Conservation (phyloP, 2,329 filamentous ascomycete species). For the Aureobasidium vineae region DNA sequence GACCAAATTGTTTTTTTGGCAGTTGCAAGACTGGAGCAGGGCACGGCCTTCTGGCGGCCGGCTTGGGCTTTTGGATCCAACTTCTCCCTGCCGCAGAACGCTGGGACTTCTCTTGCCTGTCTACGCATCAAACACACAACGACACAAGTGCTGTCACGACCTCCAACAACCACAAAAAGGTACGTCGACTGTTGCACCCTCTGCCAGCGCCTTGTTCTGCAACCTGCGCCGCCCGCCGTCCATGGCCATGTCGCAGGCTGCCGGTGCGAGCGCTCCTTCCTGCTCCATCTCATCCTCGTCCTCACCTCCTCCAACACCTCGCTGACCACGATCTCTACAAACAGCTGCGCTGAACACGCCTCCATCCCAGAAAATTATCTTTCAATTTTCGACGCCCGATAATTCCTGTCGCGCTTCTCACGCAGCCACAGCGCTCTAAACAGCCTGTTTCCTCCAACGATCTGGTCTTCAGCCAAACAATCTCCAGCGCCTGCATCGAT, state of each 20-base stretch:
- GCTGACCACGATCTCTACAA: conserved; percentile 12
- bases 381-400: neutral
- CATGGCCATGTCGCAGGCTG: neutral
- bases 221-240: neutral
- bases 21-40: conserved; percentile 1
- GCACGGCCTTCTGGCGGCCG: conserved; percentile 11
- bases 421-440: conserved; percentile 9
- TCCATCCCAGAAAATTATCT: neutral
- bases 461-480: neutral
- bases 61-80: conserved; percentile 1
- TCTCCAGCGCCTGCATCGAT: neutral
- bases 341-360: conserved; percentile 17
- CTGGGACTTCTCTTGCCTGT: conserved; percentile 14
- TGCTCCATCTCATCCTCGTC: conserved; percentile 1
- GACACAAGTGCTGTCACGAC: conserved; percentile 14
- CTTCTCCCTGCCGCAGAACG: conserved; percentile 18
- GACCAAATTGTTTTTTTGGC: conserved; percentile 12
- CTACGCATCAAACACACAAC: conserved; percentile 20
- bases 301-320: neutral
- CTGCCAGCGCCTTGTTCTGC: neutral
- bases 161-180: conserved; percentile 9
- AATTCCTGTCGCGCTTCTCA: neutral
- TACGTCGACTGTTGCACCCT: neutral
- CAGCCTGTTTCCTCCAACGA: neutral
- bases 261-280: conserved; percentile 12